Evolutionary conservation across 2,329 filamentous ascomycete genomes (phyloP).

Genomic region (Beauveria asiatica): DNA sequence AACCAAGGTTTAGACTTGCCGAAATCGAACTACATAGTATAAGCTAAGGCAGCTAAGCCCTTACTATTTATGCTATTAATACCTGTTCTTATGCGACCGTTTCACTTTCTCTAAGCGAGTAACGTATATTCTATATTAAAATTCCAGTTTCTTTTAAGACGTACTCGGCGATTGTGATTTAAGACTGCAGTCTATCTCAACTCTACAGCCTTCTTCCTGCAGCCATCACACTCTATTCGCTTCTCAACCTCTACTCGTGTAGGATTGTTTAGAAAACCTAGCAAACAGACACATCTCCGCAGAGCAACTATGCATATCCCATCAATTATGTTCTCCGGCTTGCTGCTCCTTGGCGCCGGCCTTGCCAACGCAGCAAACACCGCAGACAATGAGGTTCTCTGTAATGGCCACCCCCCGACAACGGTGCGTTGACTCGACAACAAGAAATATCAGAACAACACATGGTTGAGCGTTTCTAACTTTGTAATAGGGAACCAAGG

Average conservation of each 20-base stretch:
- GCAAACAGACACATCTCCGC: neutral
- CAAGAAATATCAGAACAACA: neutral
- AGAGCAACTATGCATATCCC: neutral
- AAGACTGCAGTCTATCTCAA: neutral
- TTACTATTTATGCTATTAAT: no score
- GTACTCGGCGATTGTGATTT: no score
- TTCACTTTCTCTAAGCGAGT: no score
- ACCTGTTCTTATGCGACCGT: no score
- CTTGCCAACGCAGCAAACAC: neutral
- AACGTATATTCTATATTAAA: no score
- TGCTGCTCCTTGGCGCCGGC: neutral
- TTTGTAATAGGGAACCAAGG: neutral
- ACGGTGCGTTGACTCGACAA: neutral
- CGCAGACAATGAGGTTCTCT: neutral
- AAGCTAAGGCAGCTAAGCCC: no score
- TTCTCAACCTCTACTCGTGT: neutral
- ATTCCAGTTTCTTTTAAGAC: no score
- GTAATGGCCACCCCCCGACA: neutral
- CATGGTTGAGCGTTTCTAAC: neutral
- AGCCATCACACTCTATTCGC: neutral
- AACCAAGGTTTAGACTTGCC: no score
- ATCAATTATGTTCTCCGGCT: neutral
- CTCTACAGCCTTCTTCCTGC: neutral
- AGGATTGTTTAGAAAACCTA: neutral
- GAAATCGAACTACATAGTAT: no score